Evolutionary conservation across 305 asterid genomes (phyloP).

Genomic region (Rubia balearica): DNA sequence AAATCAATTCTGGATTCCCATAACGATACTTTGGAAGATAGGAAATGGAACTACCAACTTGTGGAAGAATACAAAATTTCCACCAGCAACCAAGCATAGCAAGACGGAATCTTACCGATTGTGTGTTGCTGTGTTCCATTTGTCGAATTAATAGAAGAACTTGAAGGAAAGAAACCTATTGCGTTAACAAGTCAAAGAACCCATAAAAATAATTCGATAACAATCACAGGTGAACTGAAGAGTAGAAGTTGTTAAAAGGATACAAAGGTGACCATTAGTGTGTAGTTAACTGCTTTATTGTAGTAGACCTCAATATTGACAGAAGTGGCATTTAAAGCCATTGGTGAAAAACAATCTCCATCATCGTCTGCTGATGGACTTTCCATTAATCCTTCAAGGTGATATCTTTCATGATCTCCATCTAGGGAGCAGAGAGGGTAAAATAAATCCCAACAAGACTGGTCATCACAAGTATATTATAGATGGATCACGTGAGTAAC

Average conservation of each 20-base stretch:
- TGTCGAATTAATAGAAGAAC: conserved; percentile 90
- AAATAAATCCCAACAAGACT: conserved; percentile 8
- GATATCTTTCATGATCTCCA: conserved; percentile 74
- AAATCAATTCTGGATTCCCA: conserved; percentile 9
- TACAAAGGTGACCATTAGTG: conserved; percentile 99
- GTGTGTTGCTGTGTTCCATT: conserved; percentile 97
- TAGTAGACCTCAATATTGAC: conserved; percentile 85
- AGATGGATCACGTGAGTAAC: background rate
- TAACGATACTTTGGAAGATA: background rate
- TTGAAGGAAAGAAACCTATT: conserved; percentile 85
- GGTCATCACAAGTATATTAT: background rate
- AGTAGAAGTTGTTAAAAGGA: conserved; percentile 43
- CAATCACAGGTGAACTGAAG: conserved; percentile 10
- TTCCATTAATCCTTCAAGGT: conserved; percentile 91
- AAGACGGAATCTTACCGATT: conserved; percentile 56
- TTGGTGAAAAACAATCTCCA: conserved; percentile 91
- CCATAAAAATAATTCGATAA: conserved; percentile 24
- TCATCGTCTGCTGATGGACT: conserved; percentile 96
- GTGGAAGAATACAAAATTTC: background rate
- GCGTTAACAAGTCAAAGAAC: conserved; percentile 40
- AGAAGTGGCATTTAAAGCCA: conserved; percentile 86
- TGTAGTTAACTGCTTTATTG: conserved; percentile 93
- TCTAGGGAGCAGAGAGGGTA: conserved; percentile 31
- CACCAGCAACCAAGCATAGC: background rate
- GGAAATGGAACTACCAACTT: background rate